phyloP scores from a whole-genome alignment of 2,329 filamentous ascomycete genomes.

The Colletotrichum melonis region DNA sequence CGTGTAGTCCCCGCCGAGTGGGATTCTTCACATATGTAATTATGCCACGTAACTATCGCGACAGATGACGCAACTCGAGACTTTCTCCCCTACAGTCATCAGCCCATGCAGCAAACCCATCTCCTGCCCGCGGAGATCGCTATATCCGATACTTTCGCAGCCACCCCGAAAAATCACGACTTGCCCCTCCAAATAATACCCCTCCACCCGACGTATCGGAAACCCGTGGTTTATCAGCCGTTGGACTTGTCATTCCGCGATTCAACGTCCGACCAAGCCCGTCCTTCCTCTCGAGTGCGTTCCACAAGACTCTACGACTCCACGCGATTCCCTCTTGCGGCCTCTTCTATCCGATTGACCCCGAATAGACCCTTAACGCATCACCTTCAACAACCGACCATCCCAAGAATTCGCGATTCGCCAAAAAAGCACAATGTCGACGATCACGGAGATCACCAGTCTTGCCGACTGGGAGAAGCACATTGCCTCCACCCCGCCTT shows the following conservation, averaged over 20 bases:
- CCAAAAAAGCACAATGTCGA: slow-evolving; percentile 69
- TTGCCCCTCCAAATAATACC: slow-evolving; percentile 32
- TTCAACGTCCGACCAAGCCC: slow-evolving; percentile 8
- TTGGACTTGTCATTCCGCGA: slow-evolving; percentile 30
- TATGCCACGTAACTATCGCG: slow-evolving; percentile 14
- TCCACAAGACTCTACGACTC: slow-evolving; percentile 5
- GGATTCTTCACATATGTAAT: neutral
- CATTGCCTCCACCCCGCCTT: slow-evolving; percentile 72
- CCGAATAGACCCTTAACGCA: neutral
- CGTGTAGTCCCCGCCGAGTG: neutral
- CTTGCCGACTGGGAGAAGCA: slow-evolving; percentile 79
- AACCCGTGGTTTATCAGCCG: slow-evolving; percentile 33
- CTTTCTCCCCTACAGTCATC: neutral
- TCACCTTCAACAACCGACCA: neutral
- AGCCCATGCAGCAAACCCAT: neutral
- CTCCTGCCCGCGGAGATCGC: neutral
- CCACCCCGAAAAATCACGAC: slow-evolving; percentile 29
- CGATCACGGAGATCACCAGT: slow-evolving; percentile 80
- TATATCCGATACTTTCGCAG: slow-evolving; percentile 1
- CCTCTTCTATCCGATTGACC: slow-evolving; percentile 2
- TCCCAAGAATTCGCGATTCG: neutral
- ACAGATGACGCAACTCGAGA: slow-evolving; percentile 24
- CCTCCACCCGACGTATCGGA: slow-evolving; percentile 32
- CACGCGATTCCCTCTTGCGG: slow-evolving; percentile 8
- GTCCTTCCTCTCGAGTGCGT: neutral